Evolutionary conservation across 208 protist species (phyloP), one percentile per base, ranked within the genome.

Genomic region (Acanthamoeba castellanii): DNA sequence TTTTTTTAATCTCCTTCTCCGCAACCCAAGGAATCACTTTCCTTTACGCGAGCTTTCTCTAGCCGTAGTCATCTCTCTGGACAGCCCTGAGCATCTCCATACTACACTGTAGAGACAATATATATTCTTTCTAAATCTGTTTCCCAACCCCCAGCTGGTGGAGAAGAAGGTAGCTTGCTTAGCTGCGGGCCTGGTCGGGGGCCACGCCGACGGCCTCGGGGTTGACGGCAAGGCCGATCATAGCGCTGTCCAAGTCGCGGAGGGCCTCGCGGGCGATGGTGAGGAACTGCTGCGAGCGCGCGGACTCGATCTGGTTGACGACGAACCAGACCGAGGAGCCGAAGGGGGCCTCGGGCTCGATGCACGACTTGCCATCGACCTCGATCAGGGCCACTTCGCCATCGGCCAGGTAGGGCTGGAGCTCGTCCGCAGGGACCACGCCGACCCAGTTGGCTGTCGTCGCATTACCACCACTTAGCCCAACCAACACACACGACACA

Each of bases 201-300:
- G 70, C n/a, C 20, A 78, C 32, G 20, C 11, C 32, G 20, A 45
- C 30, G 30, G 70, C 70, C 6, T 78, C 32, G 30, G 70, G 70
- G 37, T 27, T 3, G 70, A 78, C 27, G 70, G 70, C 70, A 32
- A 78, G 32, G 30, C 70, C 70, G 70, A 78, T 47, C 1, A 0
- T 5, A 2, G 70, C 30, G 37, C 2, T 8, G 70, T 78, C 14
- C 1, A 78, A 18, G 7, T 16, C 1, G 20, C 30, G 30, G 6
- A 78, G 70, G 37, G 70, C 20, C n/a, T 78, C 70, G 37, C 70
- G 70, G 70, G 70, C 70, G 70, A 78, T 45, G 11, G n/a, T 13
- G 70, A 78, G 70, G 32, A 47, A 78, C 70, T 78, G 70, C 6
- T 37, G 6, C 14, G 32, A 9, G 70, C 57, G 8, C 14, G 0